Evolutionary conservation across 306 rosid species (phyloP).

Genomic region (Biancaea sappan): DNA sequence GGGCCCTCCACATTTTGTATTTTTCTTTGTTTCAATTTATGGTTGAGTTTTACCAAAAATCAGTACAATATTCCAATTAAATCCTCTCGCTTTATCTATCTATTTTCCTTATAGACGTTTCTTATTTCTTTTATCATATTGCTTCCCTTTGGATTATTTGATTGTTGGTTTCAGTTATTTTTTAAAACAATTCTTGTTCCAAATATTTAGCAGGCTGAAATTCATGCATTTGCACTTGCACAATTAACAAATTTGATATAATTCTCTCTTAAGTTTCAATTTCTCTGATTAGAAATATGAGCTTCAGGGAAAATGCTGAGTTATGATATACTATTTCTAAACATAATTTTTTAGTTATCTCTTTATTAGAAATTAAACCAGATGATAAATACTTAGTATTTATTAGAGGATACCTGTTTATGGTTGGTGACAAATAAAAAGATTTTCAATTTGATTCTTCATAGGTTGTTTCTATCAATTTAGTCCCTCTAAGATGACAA

Average conservation of each 20-base stretch:
- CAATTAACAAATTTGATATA: neutral
- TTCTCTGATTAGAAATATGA: neutral
- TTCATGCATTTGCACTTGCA: too few species aligned
- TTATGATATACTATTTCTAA: too few species aligned
- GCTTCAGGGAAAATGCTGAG: too few species aligned
- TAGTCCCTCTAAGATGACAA: too few species aligned
- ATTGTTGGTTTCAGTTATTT: constrained; percentile 4
- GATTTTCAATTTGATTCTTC: too few species aligned
- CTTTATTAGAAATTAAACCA: neutral
- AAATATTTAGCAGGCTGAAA: neutral
- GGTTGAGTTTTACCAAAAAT: neutral
- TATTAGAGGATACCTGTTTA: too few species aligned
- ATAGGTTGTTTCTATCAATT: too few species aligned
- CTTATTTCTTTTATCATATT: neutral
- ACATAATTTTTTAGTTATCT: too few species aligned
- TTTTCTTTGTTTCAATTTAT: constrained; percentile 24
- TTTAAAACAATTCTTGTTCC: neutral
- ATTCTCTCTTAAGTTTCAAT: neutral
- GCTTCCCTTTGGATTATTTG: neutral
- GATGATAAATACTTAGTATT: too few species aligned
- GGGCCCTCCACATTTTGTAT: constrained; percentile 34
- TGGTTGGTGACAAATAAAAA: too few species aligned
- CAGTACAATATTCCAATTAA: neutral
- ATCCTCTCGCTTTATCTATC: neutral
- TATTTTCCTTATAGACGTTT: neutral